These are phyloP conservation scores for Hortaea werneckii DNA, from an alignment of 2,329 filamentous ascomycete genomes.

Conservation along the genomic window DNA sequence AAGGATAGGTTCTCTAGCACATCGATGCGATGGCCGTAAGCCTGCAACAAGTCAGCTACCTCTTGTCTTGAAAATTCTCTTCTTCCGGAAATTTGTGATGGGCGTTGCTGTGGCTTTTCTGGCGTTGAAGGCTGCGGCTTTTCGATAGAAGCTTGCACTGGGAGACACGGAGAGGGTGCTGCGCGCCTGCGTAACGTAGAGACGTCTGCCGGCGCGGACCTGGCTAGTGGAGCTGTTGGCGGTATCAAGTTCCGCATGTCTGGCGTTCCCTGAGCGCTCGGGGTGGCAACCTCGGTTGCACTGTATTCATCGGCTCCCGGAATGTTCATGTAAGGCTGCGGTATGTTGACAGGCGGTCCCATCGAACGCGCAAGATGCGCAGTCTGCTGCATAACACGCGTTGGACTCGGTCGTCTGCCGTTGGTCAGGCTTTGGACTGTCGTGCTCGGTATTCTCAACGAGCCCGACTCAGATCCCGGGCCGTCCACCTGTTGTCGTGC, in stretches of 20 bases:
- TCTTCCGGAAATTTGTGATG: constrained; percentile 2
- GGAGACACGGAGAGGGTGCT: background rate
- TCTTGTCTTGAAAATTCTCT: constrained; percentile 31
- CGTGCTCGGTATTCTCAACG: constrained; percentile 20
- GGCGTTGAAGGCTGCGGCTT: background rate
- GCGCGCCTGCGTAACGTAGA: background rate
- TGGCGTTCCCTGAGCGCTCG: constrained; percentile 35
- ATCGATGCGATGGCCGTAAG: constrained; percentile 51
- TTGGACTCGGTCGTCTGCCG: constrained; percentile 12
- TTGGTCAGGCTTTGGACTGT: constrained; percentile 22
- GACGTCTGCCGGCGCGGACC: background rate
- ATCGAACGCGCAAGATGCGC: constrained; percentile 10
- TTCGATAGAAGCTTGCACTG: background rate
- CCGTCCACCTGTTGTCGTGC: constrained; percentile 24
- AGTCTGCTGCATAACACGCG: constrained; percentile 6
- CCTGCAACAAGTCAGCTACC: constrained; percentile 39
- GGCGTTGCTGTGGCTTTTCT: background rate
- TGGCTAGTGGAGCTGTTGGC: background rate
- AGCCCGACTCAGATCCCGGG: constrained; percentile 8
- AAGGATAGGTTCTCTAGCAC: constrained; percentile 62
- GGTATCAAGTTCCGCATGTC: constrained; percentile 13
- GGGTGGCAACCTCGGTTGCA: constrained; percentile 39
- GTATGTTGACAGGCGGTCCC: constrained; percentile 21
- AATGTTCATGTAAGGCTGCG: constrained; percentile 7
- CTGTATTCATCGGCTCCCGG: constrained; percentile 32